These are phyloP conservation scores for Melanomma pulvis-pyrius DNA, from an alignment of 495 filamentous ascomycete genomes.

Conservation along the genomic window DNA sequence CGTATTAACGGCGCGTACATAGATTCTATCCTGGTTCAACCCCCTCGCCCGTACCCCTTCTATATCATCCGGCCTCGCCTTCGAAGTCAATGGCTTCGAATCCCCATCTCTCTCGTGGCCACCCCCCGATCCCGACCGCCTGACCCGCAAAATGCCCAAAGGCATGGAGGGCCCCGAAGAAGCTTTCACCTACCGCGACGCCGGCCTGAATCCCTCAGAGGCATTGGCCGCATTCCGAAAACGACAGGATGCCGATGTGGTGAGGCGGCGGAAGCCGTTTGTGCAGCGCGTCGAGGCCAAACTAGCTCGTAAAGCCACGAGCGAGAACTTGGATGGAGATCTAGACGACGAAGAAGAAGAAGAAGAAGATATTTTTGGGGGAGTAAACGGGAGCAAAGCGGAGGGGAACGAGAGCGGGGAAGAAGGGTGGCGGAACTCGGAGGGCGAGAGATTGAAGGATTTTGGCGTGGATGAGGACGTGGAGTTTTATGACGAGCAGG, in stretches of 20 bases:
- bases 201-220: slow-evolving; percentile 5
- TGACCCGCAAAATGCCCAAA: slow-evolving; percentile 48
- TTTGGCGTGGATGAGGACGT: slow-evolving; percentile 88
- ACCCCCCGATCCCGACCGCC: slow-evolving; percentile 84
- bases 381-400: slow-evolving; percentile 52
- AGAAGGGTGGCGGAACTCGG: slow-evolving; percentile 77
- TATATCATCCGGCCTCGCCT: slow-evolving; percentile 65
- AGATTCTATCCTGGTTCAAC: slow-evolving; percentile 62
- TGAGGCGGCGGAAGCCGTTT: slow-evolving; percentile 56
- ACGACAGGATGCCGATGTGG: slow-evolving; percentile 59
- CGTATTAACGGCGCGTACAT: not conserved
- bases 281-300: slow-evolving; percentile 46
- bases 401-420: slow-evolving; percentile 47
- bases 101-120: slow-evolving; percentile 71
- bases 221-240: slow-evolving; percentile 57
- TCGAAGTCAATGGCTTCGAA: slow-evolving; percentile 88
- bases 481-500: slow-evolving; percentile 72
- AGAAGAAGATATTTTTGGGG: slow-evolving; percentile 42
- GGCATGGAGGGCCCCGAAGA: slow-evolving; percentile 6
- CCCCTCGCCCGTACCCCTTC: slow-evolving; percentile 59
- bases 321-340: slow-evolving; percentile 44
- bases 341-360: slow-evolving; percentile 38
- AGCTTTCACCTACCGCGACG: slow-evolving; percentile 24
- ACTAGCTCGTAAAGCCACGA: slow-evolving; percentile 45
- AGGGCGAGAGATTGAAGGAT: slow-evolving; percentile 83